Evolutionary conservation across 164 flowering plant species (phyloP), one percentile per base, ranked within the genome.

Genomic region (Chimonanthus praecox): DNA sequence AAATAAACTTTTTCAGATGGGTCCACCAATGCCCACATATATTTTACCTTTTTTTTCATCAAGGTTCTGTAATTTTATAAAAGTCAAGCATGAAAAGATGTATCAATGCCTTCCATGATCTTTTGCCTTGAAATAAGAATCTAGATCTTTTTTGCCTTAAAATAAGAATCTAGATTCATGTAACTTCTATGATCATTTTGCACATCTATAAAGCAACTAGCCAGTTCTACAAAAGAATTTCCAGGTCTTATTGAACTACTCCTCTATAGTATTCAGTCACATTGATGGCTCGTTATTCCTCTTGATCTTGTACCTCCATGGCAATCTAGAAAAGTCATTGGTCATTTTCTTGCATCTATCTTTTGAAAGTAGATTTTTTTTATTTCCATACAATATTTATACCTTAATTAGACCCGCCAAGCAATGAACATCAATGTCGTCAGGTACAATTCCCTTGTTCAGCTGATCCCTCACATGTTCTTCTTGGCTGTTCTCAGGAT

Each of bases 401-500:
- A 76, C 83, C 75, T 75, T 76, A 44, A 95, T 95, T 6, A 95
- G 86, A 18, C 98, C 99, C 1, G 98, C 99, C 76, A 95, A 78
- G 72, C 98, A 95, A 75, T 95, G 99, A 18, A 95, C 98, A 81
- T 95, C 99, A 47, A 93, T 91, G 75, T 90, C 86, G 54, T 87
- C 85, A 1, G 98, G 98, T 49, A 95, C 97, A 76, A 84, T 86
- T 47, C 99, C 98, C 74, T 87, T 80, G 79, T 95, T 93, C 71
- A 95, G 84, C 83, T 90, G 94, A 72, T 88, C 89, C 76, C 99
- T 89, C 49, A 93, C 97, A 72, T 84, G 83, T 80, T 93, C 93
- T 80, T 95, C 99, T 75, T 93, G 81, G 80, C 96, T 84, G 82
- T 95, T 95, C 78, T 95, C 99, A 1, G 99, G 94, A 82, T 91